Percentiles rank a stretch among this genome's conserved stretches.
Evolutionary conservation across 225 moss, liverwort and hornwort genomes (phyloP).

Genomic region (Marchantia polymorpha): DNA sequence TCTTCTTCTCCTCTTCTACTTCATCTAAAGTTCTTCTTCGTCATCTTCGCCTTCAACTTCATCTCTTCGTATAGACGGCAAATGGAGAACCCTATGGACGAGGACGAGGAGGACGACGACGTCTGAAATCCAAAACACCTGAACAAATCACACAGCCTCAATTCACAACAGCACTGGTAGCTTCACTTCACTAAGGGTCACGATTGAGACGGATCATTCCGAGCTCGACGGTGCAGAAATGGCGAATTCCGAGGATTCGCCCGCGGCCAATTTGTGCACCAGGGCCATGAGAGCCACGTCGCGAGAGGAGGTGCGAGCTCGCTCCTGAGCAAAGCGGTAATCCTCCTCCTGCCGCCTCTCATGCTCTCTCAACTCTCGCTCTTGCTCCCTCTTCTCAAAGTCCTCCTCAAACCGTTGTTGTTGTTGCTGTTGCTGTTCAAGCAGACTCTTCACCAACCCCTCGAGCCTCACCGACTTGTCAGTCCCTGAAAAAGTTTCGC

Average conservation of each 20-base stretch:
- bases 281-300: conserved; percentile 39
- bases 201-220: conserved; percentile 23
- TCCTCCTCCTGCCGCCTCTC: conserved; percentile 46
- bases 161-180: conserved; percentile 33
- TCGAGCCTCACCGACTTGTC: conserved; percentile 51
- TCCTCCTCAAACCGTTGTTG: conserved; percentile 39
- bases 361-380: conserved; percentile 42
- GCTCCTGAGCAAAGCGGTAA: conserved; percentile 40
- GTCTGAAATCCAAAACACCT: conserved; percentile 32
- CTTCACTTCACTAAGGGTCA: neutral
- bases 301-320: conserved; percentile 34
- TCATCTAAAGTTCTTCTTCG: conserved; percentile 22
- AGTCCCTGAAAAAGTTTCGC: conserved; percentile 56
- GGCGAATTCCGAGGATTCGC: conserved; percentile 44
- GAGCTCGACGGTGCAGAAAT: conserved; percentile 57
- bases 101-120: neutral
- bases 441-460: conserved; percentile 43
- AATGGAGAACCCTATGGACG: conserved; percentile 31
- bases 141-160: conserved; percentile 41
- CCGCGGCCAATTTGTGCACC: conserved; percentile 45
- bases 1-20: conserved; percentile 25
- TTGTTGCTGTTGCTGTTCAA: conserved; percentile 40
- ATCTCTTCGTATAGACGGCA: conserved; percentile 36
- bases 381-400: conserved; percentile 48
- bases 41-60: conserved; percentile 33